Evolutionary conservation across 192 early-diverging fungal species (phyloP).

Genomic region (Chytriomyces sp.): DNA sequence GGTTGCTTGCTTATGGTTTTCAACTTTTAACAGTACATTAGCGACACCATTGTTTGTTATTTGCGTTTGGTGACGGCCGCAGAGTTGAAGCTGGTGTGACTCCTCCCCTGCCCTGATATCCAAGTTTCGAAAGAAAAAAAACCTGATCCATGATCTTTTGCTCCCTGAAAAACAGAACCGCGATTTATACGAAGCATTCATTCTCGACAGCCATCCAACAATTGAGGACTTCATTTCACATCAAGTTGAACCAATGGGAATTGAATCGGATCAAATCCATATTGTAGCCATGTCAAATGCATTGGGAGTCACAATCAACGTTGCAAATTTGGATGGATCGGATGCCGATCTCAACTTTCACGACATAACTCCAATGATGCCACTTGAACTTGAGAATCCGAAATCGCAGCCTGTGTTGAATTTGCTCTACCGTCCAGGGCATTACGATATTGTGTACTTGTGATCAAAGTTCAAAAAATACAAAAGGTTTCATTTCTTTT

Average conservation of each 20-base stretch:
- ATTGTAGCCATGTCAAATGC: constrained; percentile 76
- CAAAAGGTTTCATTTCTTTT: not conserved
- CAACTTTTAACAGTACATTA: constrained; percentile 21
- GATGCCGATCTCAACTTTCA: constrained; percentile 68
- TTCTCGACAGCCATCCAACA: constrained; percentile 53
- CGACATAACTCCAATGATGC: constrained; percentile 71
- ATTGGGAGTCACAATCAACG: constrained; percentile 64
- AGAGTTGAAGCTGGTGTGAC: constrained; percentile 50
- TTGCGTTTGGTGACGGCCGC: constrained; percentile 57
- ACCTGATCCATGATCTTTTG: constrained; percentile 14
- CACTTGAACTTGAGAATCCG: constrained; percentile 37
- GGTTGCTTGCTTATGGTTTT: not conserved
- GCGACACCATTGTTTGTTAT: constrained; percentile 61
- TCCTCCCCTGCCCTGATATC: not conserved
- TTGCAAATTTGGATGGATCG: constrained; percentile 73
- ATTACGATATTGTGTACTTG: constrained; percentile 77
- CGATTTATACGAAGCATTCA: constrained; percentile 61
- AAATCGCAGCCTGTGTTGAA: constrained; percentile 52
- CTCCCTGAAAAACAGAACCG: constrained; percentile 41
- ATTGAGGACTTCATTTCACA: constrained; percentile 50
- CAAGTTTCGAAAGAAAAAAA: constrained; percentile 1
- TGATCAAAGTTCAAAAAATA: constrained; percentile 9
- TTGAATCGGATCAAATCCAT: constrained; percentile 81
- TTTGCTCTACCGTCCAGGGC: constrained; percentile 58
- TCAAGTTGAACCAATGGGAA: constrained; percentile 58